Evolutionary conservation across 352 stramenopile genomes (phyloP), one percentile per base, ranked within the genome.

Genomic region (Achlya hypogyna): DNA sequence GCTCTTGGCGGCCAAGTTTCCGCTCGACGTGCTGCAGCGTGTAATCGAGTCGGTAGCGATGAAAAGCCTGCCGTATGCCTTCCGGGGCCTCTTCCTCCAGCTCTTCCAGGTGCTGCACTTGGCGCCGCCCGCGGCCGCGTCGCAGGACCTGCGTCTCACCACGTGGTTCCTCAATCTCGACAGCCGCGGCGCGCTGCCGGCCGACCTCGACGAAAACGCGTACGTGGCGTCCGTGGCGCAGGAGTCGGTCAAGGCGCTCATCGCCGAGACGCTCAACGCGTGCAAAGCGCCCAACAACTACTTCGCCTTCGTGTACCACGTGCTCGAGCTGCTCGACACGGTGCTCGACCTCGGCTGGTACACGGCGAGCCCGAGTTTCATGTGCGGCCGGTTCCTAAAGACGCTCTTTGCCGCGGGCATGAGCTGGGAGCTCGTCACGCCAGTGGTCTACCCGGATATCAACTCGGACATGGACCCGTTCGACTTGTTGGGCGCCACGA

Each of bases 321-420:
- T 67, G 12, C 23, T 67, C 10, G 32, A 58, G 40, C 10, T 53
- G 6, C 31, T 67, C n/a, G 47, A 67, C n/a, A 10, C 14, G 5
- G 51, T 60, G 31, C 51, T 67, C 29, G 43, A 67, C 28, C 22
- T 56, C n/a, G 60, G 60, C 31, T 67, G 40, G 42, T 67, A 67
- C 27, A 58, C 60, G 6, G 43, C 49, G 49, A 10, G 5, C 22
- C 28, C 51, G 49, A 67, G 51, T 10, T 49, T 32, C 12, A 47
- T 40, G 25, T 67, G 60, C 43, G 32, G 14, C 23, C 40, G 32
- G 22, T 9, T 49, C 10, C 29, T 58, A 10, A 53, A 54, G 32
- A 38, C 22, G 51, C 34, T 67, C 6, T 67, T 58, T 45, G 22
- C 60, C 8, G 29, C 51, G 43, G 60, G 42, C 23, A 67, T 67